Conservation (phyloP, 768 basidiomycete species). For the Sporobolomyces roseus region DNA sequence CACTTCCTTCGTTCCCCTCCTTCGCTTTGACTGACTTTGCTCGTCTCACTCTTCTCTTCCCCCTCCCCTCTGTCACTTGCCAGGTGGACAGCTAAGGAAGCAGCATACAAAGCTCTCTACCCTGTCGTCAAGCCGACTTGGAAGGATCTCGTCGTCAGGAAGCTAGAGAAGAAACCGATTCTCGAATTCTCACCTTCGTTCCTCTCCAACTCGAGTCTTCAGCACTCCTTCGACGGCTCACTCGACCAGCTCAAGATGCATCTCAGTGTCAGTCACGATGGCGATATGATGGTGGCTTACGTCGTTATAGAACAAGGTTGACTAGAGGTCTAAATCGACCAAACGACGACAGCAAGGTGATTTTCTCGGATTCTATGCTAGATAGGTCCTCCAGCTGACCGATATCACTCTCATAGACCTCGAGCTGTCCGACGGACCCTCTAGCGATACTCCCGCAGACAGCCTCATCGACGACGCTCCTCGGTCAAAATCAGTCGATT, state of each 20-base stretch:
- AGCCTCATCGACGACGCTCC: no score
- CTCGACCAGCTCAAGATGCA: conserved; percentile 53
- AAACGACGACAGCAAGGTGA: no score
- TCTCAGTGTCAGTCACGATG: conserved; percentile 76
- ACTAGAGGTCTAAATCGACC: no score
- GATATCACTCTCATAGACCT: no score
- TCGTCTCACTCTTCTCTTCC: conserved; percentile 8
- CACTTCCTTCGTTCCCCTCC: no score
- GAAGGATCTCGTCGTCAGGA: conserved; percentile 65
- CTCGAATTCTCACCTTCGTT: conserved; percentile 4
- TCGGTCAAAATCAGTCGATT: no score
- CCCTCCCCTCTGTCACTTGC: not conserved
- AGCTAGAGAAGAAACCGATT: conserved; percentile 34
- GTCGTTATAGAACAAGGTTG: conserved; percentile 21
- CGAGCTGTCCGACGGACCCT: no score
- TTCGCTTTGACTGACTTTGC: conserved; percentile 11
- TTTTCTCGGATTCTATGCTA: no score
- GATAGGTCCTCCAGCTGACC: no score
- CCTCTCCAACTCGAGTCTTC: no score
- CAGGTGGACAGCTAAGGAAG: conserved; percentile 82
- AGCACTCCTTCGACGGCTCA: conserved; percentile 48
- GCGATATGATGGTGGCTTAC: conserved; percentile 58
- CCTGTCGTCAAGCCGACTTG: conserved; percentile 62
- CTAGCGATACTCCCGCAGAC: not conserved
- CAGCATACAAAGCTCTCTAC: conserved; percentile 78